These are phyloP conservation scores for Candolleomyces efflorescens DNA, from an alignment of 768 basidiomycete species.

Conservation along the genomic window DNA sequence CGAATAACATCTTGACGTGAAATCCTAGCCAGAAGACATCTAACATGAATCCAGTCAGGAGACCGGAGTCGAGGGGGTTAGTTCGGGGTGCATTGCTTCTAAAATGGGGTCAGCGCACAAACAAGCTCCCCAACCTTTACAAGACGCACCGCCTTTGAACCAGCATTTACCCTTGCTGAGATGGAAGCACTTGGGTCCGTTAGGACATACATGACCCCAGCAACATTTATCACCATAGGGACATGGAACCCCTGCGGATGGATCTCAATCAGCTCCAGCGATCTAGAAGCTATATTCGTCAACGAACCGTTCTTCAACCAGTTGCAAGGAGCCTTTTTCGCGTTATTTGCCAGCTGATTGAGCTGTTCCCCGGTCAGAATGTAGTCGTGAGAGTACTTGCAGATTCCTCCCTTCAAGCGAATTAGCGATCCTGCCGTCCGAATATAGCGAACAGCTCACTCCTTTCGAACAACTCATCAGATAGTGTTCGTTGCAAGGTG, in stretches of 20 bases:
- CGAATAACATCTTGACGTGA: constrained; percentile 6
- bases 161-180: constrained; percentile 80
- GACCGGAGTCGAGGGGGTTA: neutral
- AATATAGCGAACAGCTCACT: constrained; percentile 27
- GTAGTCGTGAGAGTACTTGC: constrained; percentile 86
- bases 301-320: constrained; percentile 70
- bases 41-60: neutral
- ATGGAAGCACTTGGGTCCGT: constrained; percentile 69
- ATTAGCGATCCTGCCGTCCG: constrained; percentile 13
- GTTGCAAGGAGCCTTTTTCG: constrained; percentile 84
- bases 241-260: constrained; percentile 55
- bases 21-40: neutral
- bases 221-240: constrained; percentile 75
- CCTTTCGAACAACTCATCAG: constrained; percentile 81
- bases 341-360: constrained; percentile 64
- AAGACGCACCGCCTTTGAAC: constrained; percentile 68
- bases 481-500: constrained; percentile 84
- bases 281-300: neutral
- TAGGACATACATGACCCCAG: constrained; percentile 82
- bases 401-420: constrained; percentile 44
- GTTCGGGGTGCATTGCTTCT: constrained; percentile 46
- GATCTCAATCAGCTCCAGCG: neutral
- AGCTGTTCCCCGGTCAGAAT: constrained; percentile 67
- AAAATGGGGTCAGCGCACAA: neutral
- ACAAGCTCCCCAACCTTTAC: neutral